phyloP scores from a whole-genome alignment of 2,329 filamentous ascomycete genomes.

The Lachnellula arida region DNA sequence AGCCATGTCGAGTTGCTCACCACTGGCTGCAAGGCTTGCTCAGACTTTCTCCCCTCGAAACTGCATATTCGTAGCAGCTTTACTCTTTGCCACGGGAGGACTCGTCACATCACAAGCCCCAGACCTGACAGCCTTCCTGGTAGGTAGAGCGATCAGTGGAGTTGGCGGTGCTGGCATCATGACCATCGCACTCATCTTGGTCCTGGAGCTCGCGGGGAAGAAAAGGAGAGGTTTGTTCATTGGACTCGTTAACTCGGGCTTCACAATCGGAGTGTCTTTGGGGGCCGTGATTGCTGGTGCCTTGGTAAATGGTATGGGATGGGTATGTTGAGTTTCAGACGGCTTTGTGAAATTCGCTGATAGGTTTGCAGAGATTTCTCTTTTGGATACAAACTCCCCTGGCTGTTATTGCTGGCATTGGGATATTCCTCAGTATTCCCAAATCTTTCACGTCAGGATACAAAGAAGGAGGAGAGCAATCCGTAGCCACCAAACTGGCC shows the following conservation, averaged over 20 bases:
- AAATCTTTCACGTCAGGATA: slow-evolving; percentile 32
- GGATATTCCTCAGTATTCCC: slow-evolving; percentile 64
- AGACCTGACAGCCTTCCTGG: slow-evolving; percentile 58
- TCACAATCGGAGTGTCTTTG: slow-evolving; percentile 66
- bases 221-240: slow-evolving; percentile 68
- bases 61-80: slow-evolving; percentile 59
- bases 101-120: slow-evolving; percentile 58
- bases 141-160: slow-evolving; percentile 64
- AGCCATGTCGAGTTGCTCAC: slow-evolving; percentile 53
- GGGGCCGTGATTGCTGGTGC: slow-evolving; percentile 68
- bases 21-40: slow-evolving; percentile 66
- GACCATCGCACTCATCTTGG: slow-evolving; percentile 68
- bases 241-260: slow-evolving; percentile 67
- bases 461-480: slow-evolving; percentile 34
- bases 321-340: slow-evolving; percentile 48
- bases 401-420: slow-evolving; percentile 54
- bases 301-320: slow-evolving; percentile 59
- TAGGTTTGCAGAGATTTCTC: slow-evolving; percentile 55
- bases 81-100: slow-evolving; percentile 56
- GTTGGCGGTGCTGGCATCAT: slow-evolving; percentile 67
- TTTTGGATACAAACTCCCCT: slow-evolving; percentile 70
- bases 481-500: slow-evolving; percentile 50
- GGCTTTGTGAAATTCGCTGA: slow-evolving; percentile 5
- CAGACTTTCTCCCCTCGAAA: slow-evolving; percentile 67
- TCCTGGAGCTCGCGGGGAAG: slow-evolving; percentile 67